Evolutionary conservation across 2,329 filamentous ascomycete species (phyloP), one percentile per base, ranked within the genome.

Genomic region (Neonectria neomacrospora): DNA sequence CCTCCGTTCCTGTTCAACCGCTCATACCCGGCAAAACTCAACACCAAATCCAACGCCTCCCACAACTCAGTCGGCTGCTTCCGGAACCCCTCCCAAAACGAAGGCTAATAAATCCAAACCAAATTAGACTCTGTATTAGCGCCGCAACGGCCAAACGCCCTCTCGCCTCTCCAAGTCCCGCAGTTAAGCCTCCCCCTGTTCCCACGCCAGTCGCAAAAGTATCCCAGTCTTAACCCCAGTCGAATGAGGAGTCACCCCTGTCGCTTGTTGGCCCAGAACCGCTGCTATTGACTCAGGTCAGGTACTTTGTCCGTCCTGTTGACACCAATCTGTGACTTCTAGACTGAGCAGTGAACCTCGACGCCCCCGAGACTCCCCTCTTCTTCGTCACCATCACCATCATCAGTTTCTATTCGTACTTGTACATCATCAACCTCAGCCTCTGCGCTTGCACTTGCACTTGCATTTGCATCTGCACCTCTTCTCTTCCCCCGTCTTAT

Each of bases 151-250:
- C 44, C 22, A 47, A 28, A 47, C 11, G 23, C 6, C 18, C 12
- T 53, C 54, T 20, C 55, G 48, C 45, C 55, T 45, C 58, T 57
- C 58, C 45, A 20, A 47, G 64, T 56, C 67, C 62, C 62, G 56
- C 62, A 64, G 66, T 66, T 70, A 14, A 59, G 56, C 67, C 68
- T 54, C 62, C 65, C 58, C 67, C 68, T 66, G 68, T 63, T 63
- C 61, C 61, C 32, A 23, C 45, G 45, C 51, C 51, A 23, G 54
- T 48, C 52, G 30, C 28, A 14, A 34, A 16, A 34, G 32, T 60
- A 50, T 63, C 63, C 54, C 41, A 65, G 64, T 47, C 23, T 14
- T 22, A 47, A 47, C 26, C 44, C 45, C 45, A 30, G 26, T 30
- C 16, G 22, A 48, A 18, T 20, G 53, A 57, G 53, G 48, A 66